phyloP scores from a whole-genome alignment of 2,329 filamentous ascomycete species.

The Apiospora hydei region DNA sequence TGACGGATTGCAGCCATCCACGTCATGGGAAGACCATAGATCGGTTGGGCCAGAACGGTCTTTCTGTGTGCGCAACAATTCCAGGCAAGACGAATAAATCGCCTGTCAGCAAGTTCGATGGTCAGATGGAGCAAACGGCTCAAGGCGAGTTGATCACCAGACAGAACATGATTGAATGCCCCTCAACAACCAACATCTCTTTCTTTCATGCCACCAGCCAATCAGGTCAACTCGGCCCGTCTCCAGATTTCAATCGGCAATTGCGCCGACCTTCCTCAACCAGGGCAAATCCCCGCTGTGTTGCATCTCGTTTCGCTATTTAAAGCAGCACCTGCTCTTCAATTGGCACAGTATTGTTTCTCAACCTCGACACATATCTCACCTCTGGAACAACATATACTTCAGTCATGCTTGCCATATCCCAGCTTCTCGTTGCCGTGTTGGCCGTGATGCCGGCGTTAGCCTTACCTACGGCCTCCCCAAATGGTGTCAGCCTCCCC shows the following conservation, averaged over 20 bases:
- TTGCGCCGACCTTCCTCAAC: neutral
- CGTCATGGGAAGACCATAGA: neutral
- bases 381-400: neutral
- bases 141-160: neutral
- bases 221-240: neutral
- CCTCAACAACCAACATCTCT: neutral
- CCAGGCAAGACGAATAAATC: neutral
- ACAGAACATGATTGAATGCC: neutral
- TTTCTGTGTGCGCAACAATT: neutral
- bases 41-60: neutral
- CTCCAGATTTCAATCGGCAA: neutral
- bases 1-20: neutral
- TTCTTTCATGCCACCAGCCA: neutral
- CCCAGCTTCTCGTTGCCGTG: neutral
- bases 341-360: neutral
- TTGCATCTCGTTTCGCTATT: neutral
- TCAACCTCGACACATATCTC: neutral
- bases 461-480: neutral
- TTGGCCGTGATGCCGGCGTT: neutral
- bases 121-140: neutral
- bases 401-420: constrained; percentile 13
- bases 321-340: neutral
- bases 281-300: neutral
- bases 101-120: neutral
- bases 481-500: neutral